These are phyloP conservation scores for Aaosphaeria arxii DNA, from an alignment of 2,329 filamentous ascomycete genomes.

Conservation along the genomic window DNA sequence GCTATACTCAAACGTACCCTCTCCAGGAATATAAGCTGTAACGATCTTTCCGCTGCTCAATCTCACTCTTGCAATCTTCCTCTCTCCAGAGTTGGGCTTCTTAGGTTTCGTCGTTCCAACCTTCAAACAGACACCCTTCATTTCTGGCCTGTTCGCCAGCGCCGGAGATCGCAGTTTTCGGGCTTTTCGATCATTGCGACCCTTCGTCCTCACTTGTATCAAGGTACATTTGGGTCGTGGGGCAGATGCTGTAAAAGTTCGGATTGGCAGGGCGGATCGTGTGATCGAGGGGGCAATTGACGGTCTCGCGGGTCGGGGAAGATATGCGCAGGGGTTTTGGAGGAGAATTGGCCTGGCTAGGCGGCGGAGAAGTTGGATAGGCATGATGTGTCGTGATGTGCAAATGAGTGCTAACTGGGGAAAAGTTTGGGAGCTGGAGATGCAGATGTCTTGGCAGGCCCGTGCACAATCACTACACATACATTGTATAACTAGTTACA, in stretches of 20 bases:
- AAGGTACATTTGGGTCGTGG: conserved; percentile 44
- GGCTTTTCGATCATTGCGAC: conserved; percentile 73
- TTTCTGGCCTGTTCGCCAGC: conserved; percentile 69
- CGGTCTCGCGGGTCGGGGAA: conserved; percentile 12
- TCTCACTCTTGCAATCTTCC: conserved; percentile 90
- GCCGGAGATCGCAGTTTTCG: conserved; percentile 88
- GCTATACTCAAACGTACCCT: conserved; percentile 54
- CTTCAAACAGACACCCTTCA: conserved; percentile 95
- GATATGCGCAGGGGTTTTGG: not conserved
- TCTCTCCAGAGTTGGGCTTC: conserved; percentile 97
- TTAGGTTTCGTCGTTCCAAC: conserved; percentile 93
- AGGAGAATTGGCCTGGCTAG: conserved; percentile 36
- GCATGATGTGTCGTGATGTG: conserved; percentile 25
- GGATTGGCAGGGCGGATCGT: conserved; percentile 16
- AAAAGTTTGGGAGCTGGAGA: too few relatives aligned
- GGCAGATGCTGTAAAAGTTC: conserved; percentile 38
- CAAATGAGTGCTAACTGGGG: not conserved
- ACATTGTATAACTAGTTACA: too few relatives aligned
- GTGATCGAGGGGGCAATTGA: conserved; percentile 15
- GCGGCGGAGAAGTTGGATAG: conserved; percentile 37
- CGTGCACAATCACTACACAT: too few relatives aligned
- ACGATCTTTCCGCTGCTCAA: conserved; percentile 83
- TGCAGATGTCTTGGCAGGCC: too few relatives aligned
- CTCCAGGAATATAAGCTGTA: conserved; percentile 92
- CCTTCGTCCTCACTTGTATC: conserved; percentile 60